Evolutionary conservation across 2,329 filamentous ascomycete genomes (phyloP).

Genomic region (Didymella pomorum): DNA sequence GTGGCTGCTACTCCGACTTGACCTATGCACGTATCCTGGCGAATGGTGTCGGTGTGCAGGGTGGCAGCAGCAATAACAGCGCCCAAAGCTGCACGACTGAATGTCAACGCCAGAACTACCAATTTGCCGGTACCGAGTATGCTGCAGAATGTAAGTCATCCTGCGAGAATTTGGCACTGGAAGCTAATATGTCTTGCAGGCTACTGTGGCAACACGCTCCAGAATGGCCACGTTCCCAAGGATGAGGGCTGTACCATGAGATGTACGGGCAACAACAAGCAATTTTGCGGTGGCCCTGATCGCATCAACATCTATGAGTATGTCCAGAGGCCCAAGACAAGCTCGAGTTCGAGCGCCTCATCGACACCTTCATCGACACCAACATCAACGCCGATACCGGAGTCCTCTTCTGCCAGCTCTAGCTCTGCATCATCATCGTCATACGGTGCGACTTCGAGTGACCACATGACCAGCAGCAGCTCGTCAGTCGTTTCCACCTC

Average conservation of each 20-base stretch:
- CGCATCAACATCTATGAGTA: constrained; percentile 38
- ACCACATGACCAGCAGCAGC: background rate
- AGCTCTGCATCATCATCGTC: background rate
- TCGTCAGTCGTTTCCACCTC: background rate
- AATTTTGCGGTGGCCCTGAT: constrained; percentile 28
- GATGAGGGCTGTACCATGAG: constrained; percentile 27
- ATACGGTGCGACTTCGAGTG: background rate
- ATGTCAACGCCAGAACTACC: constrained; percentile 18
- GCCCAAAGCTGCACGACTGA: constrained; percentile 23
- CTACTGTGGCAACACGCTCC: constrained; percentile 25
- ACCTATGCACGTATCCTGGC: constrained; percentile 19
- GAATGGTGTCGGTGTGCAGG: constrained; percentile 8
- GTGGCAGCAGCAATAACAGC: constrained; percentile 21
- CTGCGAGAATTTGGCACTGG: background rate
- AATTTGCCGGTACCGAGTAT: constrained; percentile 22
- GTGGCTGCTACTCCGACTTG: constrained; percentile 22
- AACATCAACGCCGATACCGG: constrained; percentile 2
- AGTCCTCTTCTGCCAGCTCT: background rate
- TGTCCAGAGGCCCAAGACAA: background rate
- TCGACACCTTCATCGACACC: background rate
- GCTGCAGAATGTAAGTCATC: constrained; percentile 12
- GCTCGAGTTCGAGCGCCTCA: constrained; percentile 1
- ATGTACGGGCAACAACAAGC: constrained; percentile 23
- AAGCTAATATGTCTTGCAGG: background rate
- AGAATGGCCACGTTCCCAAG: constrained; percentile 23